Conservation (phyloP, 1,284 basidiomycete species). For the Puccinia brachypodii region DNA sequence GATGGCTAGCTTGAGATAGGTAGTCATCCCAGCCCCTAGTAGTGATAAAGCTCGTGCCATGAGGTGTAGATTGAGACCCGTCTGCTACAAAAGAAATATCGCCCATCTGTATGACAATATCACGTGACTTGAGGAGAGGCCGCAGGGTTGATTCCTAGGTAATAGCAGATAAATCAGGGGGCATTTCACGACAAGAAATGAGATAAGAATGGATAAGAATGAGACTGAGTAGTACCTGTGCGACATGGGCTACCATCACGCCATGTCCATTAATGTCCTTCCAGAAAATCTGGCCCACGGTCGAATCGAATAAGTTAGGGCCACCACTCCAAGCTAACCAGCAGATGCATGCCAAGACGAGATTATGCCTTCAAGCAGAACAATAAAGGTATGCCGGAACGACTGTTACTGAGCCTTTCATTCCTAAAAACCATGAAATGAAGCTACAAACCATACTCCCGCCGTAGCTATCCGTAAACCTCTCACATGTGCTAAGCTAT, state of each 20-base stretch:
- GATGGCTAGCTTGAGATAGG: neutral
- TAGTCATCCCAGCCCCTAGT: conserved; percentile 6
- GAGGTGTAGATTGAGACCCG: neutral
- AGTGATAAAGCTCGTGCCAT: neutral
- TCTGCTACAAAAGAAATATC: neutral
- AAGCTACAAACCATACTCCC: conserved; percentile 33
- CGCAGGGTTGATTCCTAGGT: conserved; percentile 12
- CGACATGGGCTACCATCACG: conserved; percentile 24
- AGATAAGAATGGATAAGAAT: neutral
- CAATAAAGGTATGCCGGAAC: neutral
- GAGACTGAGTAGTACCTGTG: neutral
- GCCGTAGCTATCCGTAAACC: conserved; percentile 37
- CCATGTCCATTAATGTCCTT: conserved; percentile 8
- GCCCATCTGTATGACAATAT: conserved; percentile 27
- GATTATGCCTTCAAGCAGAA: conserved; percentile 22
- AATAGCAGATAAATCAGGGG: neutral
- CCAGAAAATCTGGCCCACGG: conserved; percentile 24
- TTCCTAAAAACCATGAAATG: neutral
- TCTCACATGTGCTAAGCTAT: neutral
- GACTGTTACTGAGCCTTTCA: neutral
- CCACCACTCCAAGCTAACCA: conserved; percentile 44
- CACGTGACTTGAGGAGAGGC: neutral
- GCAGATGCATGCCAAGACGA: conserved; percentile 27
- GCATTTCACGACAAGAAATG: neutral
- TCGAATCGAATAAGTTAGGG: conserved; percentile 12